Evolutionary conservation across 2,329 filamentous ascomycete species (phyloP).

Genomic region (Amphichorda felina): DNA sequence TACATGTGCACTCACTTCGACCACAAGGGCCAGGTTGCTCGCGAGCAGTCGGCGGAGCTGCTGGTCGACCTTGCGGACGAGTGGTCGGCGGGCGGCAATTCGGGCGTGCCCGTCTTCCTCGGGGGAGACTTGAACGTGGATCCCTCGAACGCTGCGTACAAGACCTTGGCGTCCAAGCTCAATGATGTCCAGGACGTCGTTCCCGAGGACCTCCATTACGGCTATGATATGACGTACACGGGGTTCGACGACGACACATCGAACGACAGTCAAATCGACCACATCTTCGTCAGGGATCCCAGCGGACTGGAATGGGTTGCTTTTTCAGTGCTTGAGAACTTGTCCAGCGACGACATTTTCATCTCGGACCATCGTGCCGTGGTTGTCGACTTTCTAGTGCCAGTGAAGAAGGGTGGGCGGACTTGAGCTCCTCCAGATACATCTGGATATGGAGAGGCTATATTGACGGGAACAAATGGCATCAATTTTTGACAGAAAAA

Average conservation of each 20-base stretch:
- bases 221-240: conserved; percentile 16
- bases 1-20: conserved; percentile 43
- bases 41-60: conserved; percentile 26
- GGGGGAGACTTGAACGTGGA: conserved; percentile 18
- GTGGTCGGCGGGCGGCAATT: conserved; percentile 10
- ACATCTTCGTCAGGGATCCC: conserved; percentile 17
- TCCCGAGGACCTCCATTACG: conserved; percentile 9
- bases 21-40: conserved; percentile 26
- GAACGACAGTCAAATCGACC: conserved; percentile 14
- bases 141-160: conserved; percentile 14
- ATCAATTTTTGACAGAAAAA: too few species aligned
- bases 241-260: conserved; percentile 10
- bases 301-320: conserved; percentile 10
- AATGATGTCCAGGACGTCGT: conserved; percentile 13
- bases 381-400: conserved; percentile 13
- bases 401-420: not conserved
- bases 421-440: too few species aligned
- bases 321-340: conserved; percentile 13
- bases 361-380: conserved; percentile 20
- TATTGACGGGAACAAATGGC: too few species aligned
- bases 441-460: too few species aligned
- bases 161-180: conserved; percentile 12
- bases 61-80: conserved; percentile 18
- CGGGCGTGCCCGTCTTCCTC: conserved; percentile 15
- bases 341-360: conserved; percentile 14